phyloP scores from a whole-genome alignment of 1,284 basidiomycete species.

The Laetiporus sulphureus region DNA sequence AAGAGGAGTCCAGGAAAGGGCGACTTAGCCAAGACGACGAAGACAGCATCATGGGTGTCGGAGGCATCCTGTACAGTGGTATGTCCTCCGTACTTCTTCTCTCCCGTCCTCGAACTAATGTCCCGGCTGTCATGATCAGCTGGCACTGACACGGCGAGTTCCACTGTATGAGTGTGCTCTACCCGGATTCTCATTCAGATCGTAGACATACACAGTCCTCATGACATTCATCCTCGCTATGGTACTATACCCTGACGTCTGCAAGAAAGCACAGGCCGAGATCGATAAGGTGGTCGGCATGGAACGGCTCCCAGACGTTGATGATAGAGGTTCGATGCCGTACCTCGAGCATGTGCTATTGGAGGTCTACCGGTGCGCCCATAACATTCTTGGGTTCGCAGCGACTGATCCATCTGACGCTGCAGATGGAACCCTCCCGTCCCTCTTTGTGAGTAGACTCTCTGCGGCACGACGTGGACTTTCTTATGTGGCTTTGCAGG shows the following conservation, averaged over 20 bases:
- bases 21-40: too few species aligned
- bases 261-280: conserved; percentile 32
- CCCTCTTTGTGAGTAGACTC: conserved; percentile 1
- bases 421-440: not conserved
- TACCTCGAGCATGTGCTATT: conserved; percentile 21
- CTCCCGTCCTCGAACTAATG: too few species aligned
- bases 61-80: too few species aligned
- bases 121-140: too few species aligned
- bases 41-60: too few species aligned
- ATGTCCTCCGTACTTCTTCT: too few species aligned
- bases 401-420: not conserved
- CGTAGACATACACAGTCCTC: not conserved
- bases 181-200: not conserved
- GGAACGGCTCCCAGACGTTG: conserved; percentile 30
- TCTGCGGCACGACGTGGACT: not conserved
- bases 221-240: conserved; percentile 26
- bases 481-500: not conserved
- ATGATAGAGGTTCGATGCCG: conserved; percentile 29
- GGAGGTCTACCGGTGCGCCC: conserved; percentile 1
- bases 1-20: too few species aligned
- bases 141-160: not conserved
- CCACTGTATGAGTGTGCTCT: not conserved
- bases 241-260: conserved; percentile 29
- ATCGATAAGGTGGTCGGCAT: conserved; percentile 31
- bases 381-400: too few species aligned